Conservation (phyloP, 2,329 filamentous ascomycete genomes). For the Aspergillus sp. region DNA sequence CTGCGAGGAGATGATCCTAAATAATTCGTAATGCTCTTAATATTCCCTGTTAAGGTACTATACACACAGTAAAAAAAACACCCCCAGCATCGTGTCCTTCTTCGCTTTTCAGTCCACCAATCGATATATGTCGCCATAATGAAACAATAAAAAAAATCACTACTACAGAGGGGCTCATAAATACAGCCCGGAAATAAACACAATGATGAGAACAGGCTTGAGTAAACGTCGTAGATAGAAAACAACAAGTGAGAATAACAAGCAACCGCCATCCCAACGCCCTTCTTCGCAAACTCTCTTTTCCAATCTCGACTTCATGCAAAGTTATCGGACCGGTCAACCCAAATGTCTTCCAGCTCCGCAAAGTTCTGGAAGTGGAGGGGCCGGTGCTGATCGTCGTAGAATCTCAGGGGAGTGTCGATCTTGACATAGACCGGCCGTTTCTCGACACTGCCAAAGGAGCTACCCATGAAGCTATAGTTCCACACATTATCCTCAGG, state of each 20-base stretch:
- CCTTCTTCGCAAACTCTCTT: conserved; percentile 10
- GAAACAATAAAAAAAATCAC: neutral
- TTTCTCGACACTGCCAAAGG: conserved; percentile 86
- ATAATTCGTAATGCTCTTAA: neutral
- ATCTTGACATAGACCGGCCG: conserved; percentile 87
- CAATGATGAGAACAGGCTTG: neutral
- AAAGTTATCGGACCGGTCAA: conserved; percentile 90
- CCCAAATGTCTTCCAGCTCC: conserved; percentile 94
- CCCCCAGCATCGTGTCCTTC: neutral
- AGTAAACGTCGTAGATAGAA: neutral
- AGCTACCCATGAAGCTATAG: conserved; percentile 94
- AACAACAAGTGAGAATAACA: conserved; percentile 5
- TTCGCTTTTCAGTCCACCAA: conserved; percentile 1
- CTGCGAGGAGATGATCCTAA: too few relatives aligned
- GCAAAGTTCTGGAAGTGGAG: conserved; percentile 97
- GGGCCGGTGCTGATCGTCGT: conserved; percentile 86
- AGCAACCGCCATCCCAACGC: conserved; percentile 17
- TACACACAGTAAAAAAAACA: neutral
- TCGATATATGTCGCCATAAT: conserved; percentile 4
- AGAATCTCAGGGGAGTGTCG: conserved; percentile 85
- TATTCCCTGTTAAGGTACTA: neutral
- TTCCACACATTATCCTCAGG: conserved; percentile 92
- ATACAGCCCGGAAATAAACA: neutral
- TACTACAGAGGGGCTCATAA: neutral
- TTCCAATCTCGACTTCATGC: conserved; percentile 55